phyloP scores from a whole-genome alignment of 202 grass and related monocot species.

The Brachypodium distachyon region DNA sequence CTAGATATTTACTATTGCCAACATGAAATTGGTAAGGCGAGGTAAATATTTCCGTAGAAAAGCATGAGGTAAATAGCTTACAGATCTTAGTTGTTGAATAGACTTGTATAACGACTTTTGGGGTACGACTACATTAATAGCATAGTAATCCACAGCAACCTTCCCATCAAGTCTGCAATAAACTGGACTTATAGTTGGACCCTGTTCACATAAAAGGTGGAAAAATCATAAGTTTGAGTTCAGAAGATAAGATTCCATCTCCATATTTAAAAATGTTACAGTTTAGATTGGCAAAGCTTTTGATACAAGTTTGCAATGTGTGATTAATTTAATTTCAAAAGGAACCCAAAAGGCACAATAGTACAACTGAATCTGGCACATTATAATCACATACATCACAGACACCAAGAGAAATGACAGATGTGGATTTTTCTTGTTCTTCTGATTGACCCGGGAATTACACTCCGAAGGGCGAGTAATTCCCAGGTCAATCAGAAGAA shows the following conservation, averaged over 20 bases:
- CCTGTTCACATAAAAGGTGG: slow-evolving; percentile 53
- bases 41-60: not conserved
- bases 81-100: slow-evolving; percentile 87
- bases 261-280: slow-evolving; percentile 16
- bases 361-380: not conserved
- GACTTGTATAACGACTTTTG: slow-evolving; percentile 88
- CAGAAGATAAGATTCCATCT: not conserved
- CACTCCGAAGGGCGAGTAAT: not conserved
- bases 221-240: not conserved
- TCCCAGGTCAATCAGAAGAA: not conserved
- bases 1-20: not conserved
- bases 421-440: not conserved
- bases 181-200: slow-evolving; percentile 91
- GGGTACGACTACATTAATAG: slow-evolving; percentile 75
- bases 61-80: slow-evolving; percentile 33
- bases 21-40: not conserved
- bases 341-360: not conserved
- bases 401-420: not conserved
- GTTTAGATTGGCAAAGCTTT: not conserved
- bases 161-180: slow-evolving; percentile 54
- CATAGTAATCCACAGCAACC: slow-evolving; percentile 57
- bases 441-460: not conserved
- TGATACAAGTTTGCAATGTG: not conserved
- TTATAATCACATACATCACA: not conserved
- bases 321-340: not conserved